These are phyloP conservation scores for Cyanophora paradoxa DNA, from an alignment of 78 protist genomes.

Conservation along the genomic window DNA sequence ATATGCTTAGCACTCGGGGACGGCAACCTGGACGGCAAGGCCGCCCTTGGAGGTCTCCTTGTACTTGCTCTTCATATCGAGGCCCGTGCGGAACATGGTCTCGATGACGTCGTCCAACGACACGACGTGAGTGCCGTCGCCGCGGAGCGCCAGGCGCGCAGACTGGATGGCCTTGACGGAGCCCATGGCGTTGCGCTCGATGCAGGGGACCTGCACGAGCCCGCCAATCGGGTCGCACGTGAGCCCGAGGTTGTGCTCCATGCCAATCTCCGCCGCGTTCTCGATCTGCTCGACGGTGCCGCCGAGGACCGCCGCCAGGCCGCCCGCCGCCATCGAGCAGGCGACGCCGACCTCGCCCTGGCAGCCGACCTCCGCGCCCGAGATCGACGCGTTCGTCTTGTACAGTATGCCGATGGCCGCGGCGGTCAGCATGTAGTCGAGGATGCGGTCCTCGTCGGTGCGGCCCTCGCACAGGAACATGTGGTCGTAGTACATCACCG, in stretches of 20 bases:
- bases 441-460: slow-evolving; percentile 31
- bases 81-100: slow-evolving; percentile 46
- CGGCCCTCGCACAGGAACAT: not conserved
- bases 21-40: too few species aligned
- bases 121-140: slow-evolving; percentile 16
- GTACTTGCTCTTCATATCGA: slow-evolving; percentile 19
- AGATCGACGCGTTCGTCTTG: slow-evolving; percentile 38
- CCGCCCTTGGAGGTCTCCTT: slow-evolving; percentile 43
- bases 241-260: slow-evolving; percentile 48
- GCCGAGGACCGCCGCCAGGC: slow-evolving; percentile 25
- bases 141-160: slow-evolving; percentile 23
- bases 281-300: slow-evolving; percentile 33
- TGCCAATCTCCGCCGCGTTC: slow-evolving; percentile 27
- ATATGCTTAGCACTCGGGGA: too few species aligned
- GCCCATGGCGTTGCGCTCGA: slow-evolving; percentile 39
- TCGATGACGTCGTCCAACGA: slow-evolving; percentile 19
- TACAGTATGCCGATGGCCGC: slow-evolving; percentile 38
- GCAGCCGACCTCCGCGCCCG: slow-evolving; percentile 62
- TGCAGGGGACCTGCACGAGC: slow-evolving; percentile 55
- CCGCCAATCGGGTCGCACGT: slow-evolving; percentile 49
- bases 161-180: slow-evolving; percentile 28
- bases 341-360: slow-evolving; percentile 60
- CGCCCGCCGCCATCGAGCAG: slow-evolving; percentile 46
- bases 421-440: slow-evolving; percentile 25
- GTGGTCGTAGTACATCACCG: slow-evolving; percentile 20